Evolutionary conservation across 768 basidiomycete species (phyloP), one percentile per base, ranked within the genome.

Genomic region (Gymnopilus junonius): DNA sequence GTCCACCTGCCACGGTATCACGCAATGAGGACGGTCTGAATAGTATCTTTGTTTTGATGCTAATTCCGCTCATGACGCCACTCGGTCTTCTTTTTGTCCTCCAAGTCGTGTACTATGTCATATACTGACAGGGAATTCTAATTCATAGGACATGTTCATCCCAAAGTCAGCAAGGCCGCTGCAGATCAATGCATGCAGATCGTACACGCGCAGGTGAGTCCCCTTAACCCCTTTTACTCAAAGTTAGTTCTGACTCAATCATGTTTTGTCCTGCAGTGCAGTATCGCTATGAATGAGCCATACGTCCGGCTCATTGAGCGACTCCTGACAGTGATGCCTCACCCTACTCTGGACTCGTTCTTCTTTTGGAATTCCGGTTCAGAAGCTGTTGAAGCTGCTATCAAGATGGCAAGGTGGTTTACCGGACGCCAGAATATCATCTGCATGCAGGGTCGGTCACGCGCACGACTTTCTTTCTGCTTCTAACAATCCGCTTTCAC

Each of bases 291-390:
- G 80, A 89, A 93, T 69, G 87, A 84, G 65, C 93, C 95, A 0
- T 95, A 97, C 76, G 83, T 97, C 20, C 83, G 87, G 54, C 91
- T 98, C 69, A 91, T 98, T 70, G 86, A 97, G 74, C 85, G 85
- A 58, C 83, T 98, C 7, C 77, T 97, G 12, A 93, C 95, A 0
- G 78, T 91, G 62, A 95, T 99, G 95, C 96, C 96, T 2, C 79
- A 96, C 76, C 83, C 88, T 0, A 95, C 94, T 1, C 83, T 99
- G 32, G 92, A 97, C 74, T 93, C 93, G 25, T 98, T 98, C 84
- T 97, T 95, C 85, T 94, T 97, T 77, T 94, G 92, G 92, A 98
- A 94, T 80, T 96, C 95, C 2, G 97, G 97, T 2, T 90, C 94
- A 0, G 97, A 99, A 75, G 97, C 95, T 1, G 84, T 95, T 45